Conservation (phyloP, 2,329 filamentous ascomycete genomes). For the Trichoderma sp. region DNA sequence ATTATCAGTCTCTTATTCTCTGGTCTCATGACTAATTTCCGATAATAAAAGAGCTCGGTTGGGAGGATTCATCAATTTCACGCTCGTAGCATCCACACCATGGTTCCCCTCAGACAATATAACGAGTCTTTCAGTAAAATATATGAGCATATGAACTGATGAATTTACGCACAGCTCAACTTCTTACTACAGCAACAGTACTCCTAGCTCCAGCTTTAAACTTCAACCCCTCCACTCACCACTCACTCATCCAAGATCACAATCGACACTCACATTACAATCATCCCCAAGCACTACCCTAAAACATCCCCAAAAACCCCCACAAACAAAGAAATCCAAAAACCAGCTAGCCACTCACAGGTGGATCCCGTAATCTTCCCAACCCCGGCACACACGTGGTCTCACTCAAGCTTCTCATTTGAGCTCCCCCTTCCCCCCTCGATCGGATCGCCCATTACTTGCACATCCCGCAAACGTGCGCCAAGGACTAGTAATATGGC, state of each 20-base stretch:
- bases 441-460: neutral
- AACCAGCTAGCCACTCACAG: neutral
- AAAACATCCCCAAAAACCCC: neutral
- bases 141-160: neutral
- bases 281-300: neutral
- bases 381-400: constrained; percentile 10
- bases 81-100: too few relatives aligned
- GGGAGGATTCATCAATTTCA: too few relatives aligned
- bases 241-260: neutral
- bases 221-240: neutral
- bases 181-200: neutral
- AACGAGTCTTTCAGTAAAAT: too few relatives aligned
- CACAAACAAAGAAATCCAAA: neutral
- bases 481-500: neutral
- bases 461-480: neutral
- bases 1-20: too few relatives aligned
- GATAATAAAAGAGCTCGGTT: too few relatives aligned
- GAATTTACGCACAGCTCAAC: neutral
- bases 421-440: neutral
- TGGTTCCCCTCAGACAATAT: too few relatives aligned
- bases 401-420: neutral
- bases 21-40: too few relatives aligned
- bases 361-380: constrained; percentile 5
- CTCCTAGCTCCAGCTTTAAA: neutral
- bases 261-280: neutral